Evolutionary conservation across 441 rosid genomes (phyloP).

Genomic region (Bocquillonia castaneifolia): DNA sequence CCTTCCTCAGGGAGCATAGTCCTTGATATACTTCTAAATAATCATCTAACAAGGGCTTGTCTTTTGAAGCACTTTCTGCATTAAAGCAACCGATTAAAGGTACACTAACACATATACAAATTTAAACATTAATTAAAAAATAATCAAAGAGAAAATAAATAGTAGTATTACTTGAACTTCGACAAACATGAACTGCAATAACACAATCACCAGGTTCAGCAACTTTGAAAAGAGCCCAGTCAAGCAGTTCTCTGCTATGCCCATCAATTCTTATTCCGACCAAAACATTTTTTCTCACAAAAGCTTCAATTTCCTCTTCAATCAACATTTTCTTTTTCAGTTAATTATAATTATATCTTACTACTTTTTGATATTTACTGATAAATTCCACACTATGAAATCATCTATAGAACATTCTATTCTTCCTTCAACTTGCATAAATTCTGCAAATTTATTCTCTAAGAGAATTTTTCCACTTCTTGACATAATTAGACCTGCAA

Average conservation of each 20-base stretch:
- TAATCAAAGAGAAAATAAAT: not conserved
- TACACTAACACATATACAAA: not conserved
- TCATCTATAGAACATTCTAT: slow-evolving; percentile 4
- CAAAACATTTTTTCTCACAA: slow-evolving; percentile 46
- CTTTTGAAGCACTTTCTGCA: slow-evolving; percentile 48
- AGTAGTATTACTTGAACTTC: slow-evolving; percentile 39
- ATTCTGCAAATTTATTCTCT: slow-evolving; percentile 20
- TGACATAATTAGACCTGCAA: slow-evolving; percentile 7
- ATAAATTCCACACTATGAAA: slow-evolving; percentile 21
- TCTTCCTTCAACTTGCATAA: slow-evolving; percentile 19
- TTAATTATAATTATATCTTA: not conserved
- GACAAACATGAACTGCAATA: slow-evolving; percentile 67
- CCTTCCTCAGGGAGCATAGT: slow-evolving; percentile 68
- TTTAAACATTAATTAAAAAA: not conserved
- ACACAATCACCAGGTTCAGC: slow-evolving; percentile 84
- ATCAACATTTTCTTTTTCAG: slow-evolving; percentile 33
- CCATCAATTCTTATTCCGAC: slow-evolving; percentile 66
- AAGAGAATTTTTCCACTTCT: slow-evolving; percentile 13
- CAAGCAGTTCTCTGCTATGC: slow-evolving; percentile 58
- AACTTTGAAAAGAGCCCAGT: slow-evolving; percentile 73
- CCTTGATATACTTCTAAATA: slow-evolving; percentile 56
- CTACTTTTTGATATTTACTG: not conserved
- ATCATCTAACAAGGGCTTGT: slow-evolving; percentile 45
- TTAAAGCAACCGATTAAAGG: not conserved
- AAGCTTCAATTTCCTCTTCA: slow-evolving; percentile 33